Base-by-base conservation (phyloP, 768 basidiomycete genomes). In the Boletus reticulatus region DNA sequence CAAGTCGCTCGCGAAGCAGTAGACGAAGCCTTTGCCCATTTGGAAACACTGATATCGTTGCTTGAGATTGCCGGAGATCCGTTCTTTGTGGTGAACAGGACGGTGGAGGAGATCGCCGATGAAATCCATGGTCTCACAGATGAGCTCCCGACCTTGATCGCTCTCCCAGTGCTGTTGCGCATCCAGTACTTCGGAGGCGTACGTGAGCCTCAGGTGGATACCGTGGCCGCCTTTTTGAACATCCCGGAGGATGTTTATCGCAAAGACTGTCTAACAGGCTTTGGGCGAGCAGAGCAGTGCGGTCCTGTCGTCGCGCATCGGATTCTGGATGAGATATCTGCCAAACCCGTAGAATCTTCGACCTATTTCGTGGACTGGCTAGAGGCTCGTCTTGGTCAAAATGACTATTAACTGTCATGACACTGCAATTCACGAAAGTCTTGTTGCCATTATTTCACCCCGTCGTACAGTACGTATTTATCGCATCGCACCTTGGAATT, bases 251-350 rank as follows among this genome's bases (percentile, higher is more conserved):
- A 76, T 9, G 81, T 81, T 58, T 92, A 92, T 63, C 78, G 89
- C 53, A 80, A 76, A 60, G 81, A 80, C 37, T 91, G 85, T 68
- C 72, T 93, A 37, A 73, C 82, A 41, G 90, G 91, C 20, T 92
- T 92, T 67, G 83, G 85, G 14, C 76, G 88, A 51, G 90, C 89
- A 38, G 89, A 92, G 59, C 87, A 90, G 62, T 88, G 83, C 60
- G 83, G 84, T 43, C 72, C 71, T 20, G 72, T 79, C 6, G 81
- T 90, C 46, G 84, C 80, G 4, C 78, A 79, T 63, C 79, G 79
- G 22, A 75, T 89, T 39, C 70, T 84, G 34, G 78, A 85, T 32
- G 73, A 75, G 22, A 70, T 90, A 36, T 73, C 70, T 20, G 59
- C 56, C 22, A 67, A 68, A 43, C 66, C 68, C 32, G 53, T 53